Conservation (phyloP, 2,329 filamentous ascomycete species). For the Verticillium nonalfalfae region DNA sequence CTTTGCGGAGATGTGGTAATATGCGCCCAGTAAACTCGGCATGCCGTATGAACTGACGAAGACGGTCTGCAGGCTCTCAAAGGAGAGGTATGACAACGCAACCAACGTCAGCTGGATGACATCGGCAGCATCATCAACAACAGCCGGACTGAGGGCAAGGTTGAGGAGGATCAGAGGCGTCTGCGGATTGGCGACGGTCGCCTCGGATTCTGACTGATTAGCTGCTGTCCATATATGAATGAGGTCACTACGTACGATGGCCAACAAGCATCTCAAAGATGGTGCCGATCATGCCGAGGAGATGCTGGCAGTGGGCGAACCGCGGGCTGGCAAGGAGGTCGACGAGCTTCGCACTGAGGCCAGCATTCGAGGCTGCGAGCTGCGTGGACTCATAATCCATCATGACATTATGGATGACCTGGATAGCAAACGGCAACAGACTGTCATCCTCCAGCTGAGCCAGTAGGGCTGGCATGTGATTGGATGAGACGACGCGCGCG, state of each 20-base stretch:
- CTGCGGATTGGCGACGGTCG: slow-evolving; percentile 30
- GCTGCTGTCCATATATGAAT: slow-evolving; percentile 23
- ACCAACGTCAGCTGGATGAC: slow-evolving; percentile 46
- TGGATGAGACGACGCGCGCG: slow-evolving; percentile 43
- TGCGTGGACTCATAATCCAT: slow-evolving; percentile 59
- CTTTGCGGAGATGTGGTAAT: slow-evolving; percentile 39
- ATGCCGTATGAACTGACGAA: slow-evolving; percentile 34
- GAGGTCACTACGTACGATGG: slow-evolving; percentile 30
- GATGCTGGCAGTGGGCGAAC: slow-evolving; percentile 30
- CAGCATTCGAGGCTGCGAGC: slow-evolving; percentile 43
- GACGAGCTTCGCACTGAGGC: slow-evolving; percentile 42
- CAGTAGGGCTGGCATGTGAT: slow-evolving; percentile 40
- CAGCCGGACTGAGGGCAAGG: slow-evolving; percentile 34
- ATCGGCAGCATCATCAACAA: slow-evolving; percentile 43
- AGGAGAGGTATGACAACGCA: slow-evolving; percentile 49
- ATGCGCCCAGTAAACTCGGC: slow-evolving; percentile 37
- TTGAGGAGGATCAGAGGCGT: slow-evolving; percentile 44
- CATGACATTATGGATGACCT: slow-evolving; percentile 56
- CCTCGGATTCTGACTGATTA: slow-evolving; percentile 24
- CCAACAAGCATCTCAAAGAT: slow-evolving; percentile 46
- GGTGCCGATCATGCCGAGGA: slow-evolving; percentile 49
- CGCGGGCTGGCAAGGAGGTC: slow-evolving; percentile 39
- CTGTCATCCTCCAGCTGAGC: slow-evolving; percentile 38
- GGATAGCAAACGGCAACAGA: slow-evolving; percentile 45
- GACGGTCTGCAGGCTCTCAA: slow-evolving; percentile 41